A percentile compares a stretch with the other conserved stretches of the same genome.
Evolutionary conservation across 116 monocot genomes (phyloP).

Genomic region (Iris pallida): DNA sequence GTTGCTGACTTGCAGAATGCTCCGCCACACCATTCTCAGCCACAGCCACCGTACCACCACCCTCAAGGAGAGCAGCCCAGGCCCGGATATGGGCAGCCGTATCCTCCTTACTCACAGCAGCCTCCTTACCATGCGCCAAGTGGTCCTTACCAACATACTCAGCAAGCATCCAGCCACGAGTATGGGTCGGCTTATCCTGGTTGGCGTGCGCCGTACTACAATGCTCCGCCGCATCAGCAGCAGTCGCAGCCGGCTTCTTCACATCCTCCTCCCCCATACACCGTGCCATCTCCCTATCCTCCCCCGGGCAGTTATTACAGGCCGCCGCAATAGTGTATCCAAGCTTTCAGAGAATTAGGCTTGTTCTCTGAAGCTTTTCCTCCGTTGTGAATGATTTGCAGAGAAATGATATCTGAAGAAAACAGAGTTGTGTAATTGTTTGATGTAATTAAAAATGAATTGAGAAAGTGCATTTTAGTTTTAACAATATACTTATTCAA

Average conservation of each 20-base stretch:
- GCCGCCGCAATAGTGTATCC: slow-evolving; percentile 33
- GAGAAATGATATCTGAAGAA: too few relatives aligned
- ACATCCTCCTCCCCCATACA: slow-evolving; percentile 45
- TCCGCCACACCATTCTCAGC: slow-evolving; percentile 17
- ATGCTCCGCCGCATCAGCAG: slow-evolving; percentile 41
- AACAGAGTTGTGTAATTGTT: too few relatives aligned
- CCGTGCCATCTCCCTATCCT: slow-evolving; percentile 38
- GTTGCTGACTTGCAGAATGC: slow-evolving; percentile 1
- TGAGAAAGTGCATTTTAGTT: too few relatives aligned
- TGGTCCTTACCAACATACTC: slow-evolving; percentile 48
- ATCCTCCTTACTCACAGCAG: slow-evolving; percentile 33
- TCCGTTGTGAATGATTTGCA: too few relatives aligned
- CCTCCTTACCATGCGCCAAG: slow-evolving; percentile 25
- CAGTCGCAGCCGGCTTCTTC: slow-evolving; percentile 22
- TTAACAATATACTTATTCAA: too few relatives aligned
- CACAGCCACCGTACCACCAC: slow-evolving; percentile 28
- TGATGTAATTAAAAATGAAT: too few relatives aligned
- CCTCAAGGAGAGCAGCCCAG: slow-evolving; percentile 36
- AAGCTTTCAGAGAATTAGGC: too few relatives aligned
- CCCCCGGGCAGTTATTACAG: slow-evolving; percentile 57
- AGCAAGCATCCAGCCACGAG: slow-evolving; percentile 39
- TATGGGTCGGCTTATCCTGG: slow-evolving; percentile 77
- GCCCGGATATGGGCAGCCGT: slow-evolving; percentile 50
- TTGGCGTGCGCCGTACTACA: slow-evolving; percentile 72
- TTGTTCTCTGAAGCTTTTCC: too few relatives aligned